Evolutionary conservation across 225 moss, liverwort and hornwort genomes (phyloP).

Genomic region (Takakia lepidozioides): DNA sequence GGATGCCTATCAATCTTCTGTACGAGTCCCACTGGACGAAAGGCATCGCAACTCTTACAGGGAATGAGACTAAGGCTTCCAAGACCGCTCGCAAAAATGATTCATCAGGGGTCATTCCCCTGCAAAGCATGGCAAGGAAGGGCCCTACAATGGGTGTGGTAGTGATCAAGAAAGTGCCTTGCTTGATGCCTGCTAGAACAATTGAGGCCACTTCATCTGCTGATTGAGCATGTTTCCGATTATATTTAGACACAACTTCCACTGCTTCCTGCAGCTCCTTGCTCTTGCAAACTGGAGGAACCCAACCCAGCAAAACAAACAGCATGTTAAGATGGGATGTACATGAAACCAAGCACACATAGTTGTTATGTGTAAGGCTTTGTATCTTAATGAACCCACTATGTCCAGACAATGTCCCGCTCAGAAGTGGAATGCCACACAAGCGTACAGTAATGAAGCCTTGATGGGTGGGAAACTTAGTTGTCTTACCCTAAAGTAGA

Average conservation of each 20-base stretch:
- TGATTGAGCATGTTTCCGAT: slow-evolving; percentile 54
- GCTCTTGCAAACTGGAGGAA: slow-evolving; percentile 55
- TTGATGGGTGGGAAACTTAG: no score
- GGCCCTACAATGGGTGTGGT: slow-evolving; percentile 67
- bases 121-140: slow-evolving; percentile 44
- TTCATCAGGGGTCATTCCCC: slow-evolving; percentile 76
- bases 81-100: slow-evolving; percentile 37
- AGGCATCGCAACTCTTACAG: slow-evolving; percentile 24
- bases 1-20: slow-evolving; percentile 17
- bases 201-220: slow-evolving; percentile 56
- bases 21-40: slow-evolving; percentile 11
- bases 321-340: no score
- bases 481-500: no score
- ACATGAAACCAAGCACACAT: no score
- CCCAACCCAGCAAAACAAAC: no score
- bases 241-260: slow-evolving; percentile 53
- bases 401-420: no score
- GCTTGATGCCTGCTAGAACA: slow-evolving; percentile 44
- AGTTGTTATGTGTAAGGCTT: no score
- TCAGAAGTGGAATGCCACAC: no score
- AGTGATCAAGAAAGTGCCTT: slow-evolving; percentile 62
- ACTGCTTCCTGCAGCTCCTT: slow-evolving; percentile 60
- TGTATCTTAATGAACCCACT: no score
- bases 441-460: no score
- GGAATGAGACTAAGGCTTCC: slow-evolving; percentile 28